Base-by-base conservation (phyloP, 768 basidiomycete genomes). In the Trametopsis cervina region DNA sequence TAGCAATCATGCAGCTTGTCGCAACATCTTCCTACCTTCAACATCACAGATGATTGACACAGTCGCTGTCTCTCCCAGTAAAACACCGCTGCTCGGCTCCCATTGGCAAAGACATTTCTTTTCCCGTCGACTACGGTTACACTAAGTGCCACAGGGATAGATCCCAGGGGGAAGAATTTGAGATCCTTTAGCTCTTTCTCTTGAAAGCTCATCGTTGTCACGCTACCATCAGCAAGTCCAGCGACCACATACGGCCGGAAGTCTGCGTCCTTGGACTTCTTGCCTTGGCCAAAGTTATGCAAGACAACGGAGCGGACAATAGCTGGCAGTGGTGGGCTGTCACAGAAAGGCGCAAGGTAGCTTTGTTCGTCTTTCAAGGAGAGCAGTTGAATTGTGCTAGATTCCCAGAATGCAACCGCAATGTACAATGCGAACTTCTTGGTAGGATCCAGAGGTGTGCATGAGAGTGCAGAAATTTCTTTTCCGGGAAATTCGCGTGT, bases 351-450 rank as follows among this genome's bases (percentile, higher is more conserved):
- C 65, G 51, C 65, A 71, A 1, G 72, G 48, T 7, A 53, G 54
- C 47, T 52, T 39, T 56, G 55, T 5, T 51, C 41, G 15, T 49
- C 50, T 7, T 61, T 57, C 33, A 75, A 54, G 4, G 61, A 59
- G 45, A 87, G 67, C 26, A 92, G 64, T 55, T 81, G 73, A 35
- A 92, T 72, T 6, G 63, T 56, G 54, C 83, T 84, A 2, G 76
- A 75, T 18, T 74, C 75, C 90, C 92, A 95, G 55, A 87, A 87
- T 0, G 82, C 78, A n/a, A 85, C 79, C 0, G 75, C 77, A 22
- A 85, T 63, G 44, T 74, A 55, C 9, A 63, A 63, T 0, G 85
- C 63, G 46, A 70, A 80, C 25, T 64, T 59, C 53, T 73, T 73
- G 9, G 61, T 54, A 0, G 68, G 57, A 54, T 84, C 75, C 15